Evolutionary conservation across 176 grass and related monocot genomes (phyloP), one percentile per base, ranked within the genome.

Genomic region (Hordeum marinum): DNA sequence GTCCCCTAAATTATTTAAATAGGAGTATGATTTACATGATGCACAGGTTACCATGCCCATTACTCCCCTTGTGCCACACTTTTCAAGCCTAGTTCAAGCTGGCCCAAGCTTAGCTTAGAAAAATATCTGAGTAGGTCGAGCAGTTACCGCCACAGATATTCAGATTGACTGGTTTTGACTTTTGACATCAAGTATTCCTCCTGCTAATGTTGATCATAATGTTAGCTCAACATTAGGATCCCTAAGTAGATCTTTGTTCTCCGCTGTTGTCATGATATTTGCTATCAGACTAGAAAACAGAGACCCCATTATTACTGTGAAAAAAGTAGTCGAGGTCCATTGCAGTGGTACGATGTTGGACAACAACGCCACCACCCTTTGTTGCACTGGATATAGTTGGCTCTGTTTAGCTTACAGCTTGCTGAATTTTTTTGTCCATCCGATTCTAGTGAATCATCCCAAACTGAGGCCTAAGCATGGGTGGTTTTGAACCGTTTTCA

Each of bases 401-500:
- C 61, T 3, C 7, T 46, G 60, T 80, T 79, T 78, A 41, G 9
- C 37, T 29, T 63, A 13, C 7, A 21, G 17, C 14, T 79, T 45
- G 35, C 36, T 62, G 13, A 78, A 17, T 2, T 60, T 7, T 64
- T 79, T 43, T 5, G 36, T 11, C 8, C 58, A 63, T 40, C 21
- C 7, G 24, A 23, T 20, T 45, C 43, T 52, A 3, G 7, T 78
- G 68, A 11, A 23, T 78, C 32, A 36, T 40, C 29, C 59, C 36
- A 64, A 9, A 61, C 48, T 52, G 48, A 52, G 1, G 15, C 15
- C 14, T 80, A 26, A 31, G 37, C 58, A 87, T 77, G 12, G 45
- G 69, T 85, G 39, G 10, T 86, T 79, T 76, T 60, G 25, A 70
- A 48, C 69, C 20, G 36, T 83, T 79, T 79, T 75, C 7, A 18